Conservation (phyloP, 345 rosid species). For the Clausena lansium region DNA sequence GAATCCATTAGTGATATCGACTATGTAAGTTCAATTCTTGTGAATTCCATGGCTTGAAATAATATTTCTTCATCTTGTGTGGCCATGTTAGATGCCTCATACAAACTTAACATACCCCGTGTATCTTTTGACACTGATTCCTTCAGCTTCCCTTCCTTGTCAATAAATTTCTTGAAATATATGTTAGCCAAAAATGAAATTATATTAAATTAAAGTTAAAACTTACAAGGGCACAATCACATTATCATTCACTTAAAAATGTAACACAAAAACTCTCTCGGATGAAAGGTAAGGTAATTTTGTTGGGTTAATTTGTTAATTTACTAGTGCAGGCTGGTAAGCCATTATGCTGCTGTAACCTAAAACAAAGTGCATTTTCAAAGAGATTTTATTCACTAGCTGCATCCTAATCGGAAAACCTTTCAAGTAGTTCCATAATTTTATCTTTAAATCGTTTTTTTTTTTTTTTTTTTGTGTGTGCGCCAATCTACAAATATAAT, state of each 20-base stretch:
- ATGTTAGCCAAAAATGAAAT: neutral
- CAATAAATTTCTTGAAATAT: slow-evolving; percentile 14
- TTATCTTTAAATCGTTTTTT: slow-evolving; percentile 12
- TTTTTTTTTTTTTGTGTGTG: too few relatives aligned
- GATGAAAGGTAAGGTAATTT: neutral
- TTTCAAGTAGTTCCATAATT: slow-evolving; percentile 4
- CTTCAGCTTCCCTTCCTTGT: slow-evolving; percentile 18
- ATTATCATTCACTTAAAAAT: neutral
- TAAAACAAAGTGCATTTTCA: slow-evolving; percentile 23
- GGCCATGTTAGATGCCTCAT: slow-evolving; percentile 25
- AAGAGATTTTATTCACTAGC: neutral
- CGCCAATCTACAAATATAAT: too few relatives aligned
- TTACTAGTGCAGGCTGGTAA: slow-evolving; percentile 8
- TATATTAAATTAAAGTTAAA: neutral
- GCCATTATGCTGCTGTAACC: slow-evolving; percentile 17
- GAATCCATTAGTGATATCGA: neutral
- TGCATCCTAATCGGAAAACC: neutral
- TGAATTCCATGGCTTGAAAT: slow-evolving; percentile 9
- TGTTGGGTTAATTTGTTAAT: neutral
- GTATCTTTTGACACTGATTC: slow-evolving; percentile 1
- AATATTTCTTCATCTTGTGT: slow-evolving; percentile 11
- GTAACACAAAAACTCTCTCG: too few relatives aligned
- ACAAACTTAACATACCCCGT: slow-evolving; percentile 15
- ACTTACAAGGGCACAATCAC: too few relatives aligned
- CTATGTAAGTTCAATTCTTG: slow-evolving; percentile 4